phyloP scores from a whole-genome alignment of 257 asterid species.

The Lithospermum erythrorhizon region DNA sequence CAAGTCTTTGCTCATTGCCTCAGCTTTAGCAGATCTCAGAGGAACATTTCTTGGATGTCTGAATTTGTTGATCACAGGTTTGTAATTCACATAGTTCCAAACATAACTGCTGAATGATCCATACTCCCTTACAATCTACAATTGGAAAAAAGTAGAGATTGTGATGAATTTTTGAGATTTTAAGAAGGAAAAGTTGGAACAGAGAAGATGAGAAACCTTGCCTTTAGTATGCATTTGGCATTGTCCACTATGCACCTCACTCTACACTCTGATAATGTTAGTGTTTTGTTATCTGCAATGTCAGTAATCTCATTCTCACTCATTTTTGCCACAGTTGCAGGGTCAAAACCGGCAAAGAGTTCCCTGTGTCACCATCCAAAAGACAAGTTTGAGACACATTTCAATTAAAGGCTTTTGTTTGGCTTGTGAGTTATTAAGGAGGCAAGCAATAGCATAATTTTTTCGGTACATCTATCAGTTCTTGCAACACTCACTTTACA shows the following conservation, averaged over 20 bases:
- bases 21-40: slow-evolving; percentile 74
- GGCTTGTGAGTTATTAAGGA: too few species aligned
- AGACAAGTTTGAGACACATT: neutral
- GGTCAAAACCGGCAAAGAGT: slow-evolving; percentile 63
- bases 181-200: neutral
- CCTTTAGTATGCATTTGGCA: slow-evolving; percentile 76
- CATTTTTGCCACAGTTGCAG: slow-evolving; percentile 58
- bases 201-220: slow-evolving; percentile 10
- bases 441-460: too few species aligned
- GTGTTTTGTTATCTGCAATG: slow-evolving; percentile 38
- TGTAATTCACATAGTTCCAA: slow-evolving; percentile 71
- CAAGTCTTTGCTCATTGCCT: slow-evolving; percentile 77
- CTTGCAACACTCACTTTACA: too few species aligned
- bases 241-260: slow-evolving; percentile 79
- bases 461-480: too few species aligned
- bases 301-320: slow-evolving; percentile 55
- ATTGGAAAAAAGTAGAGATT: neutral
- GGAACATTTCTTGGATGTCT: slow-evolving; percentile 70
- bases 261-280: slow-evolving; percentile 56
- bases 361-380: slow-evolving; percentile 25
- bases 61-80: slow-evolving; percentile 66
- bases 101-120: slow-evolving; percentile 76
- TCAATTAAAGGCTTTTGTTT: neutral
- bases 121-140: slow-evolving; percentile 54
- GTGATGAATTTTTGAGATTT: neutral